phyloP scores from a whole-genome alignment of 75 land plant genomes.

The Ceratopteris richardii region DNA sequence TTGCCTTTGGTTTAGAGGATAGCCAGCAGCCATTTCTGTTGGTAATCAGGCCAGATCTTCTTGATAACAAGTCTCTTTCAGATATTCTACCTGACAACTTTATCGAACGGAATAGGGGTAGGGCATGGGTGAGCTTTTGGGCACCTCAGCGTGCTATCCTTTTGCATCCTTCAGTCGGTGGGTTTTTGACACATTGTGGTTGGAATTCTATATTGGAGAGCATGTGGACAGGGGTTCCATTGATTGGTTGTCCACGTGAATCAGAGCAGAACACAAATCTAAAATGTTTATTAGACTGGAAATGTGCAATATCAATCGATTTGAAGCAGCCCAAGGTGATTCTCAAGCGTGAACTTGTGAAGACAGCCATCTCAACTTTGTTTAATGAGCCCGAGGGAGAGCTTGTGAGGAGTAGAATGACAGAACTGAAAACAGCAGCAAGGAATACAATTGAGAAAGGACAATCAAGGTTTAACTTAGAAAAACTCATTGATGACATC shows the following conservation, averaged over 20 bases:
- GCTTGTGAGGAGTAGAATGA: slow-evolving; percentile 21
- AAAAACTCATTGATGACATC: background rate
- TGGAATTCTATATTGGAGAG: slow-evolving; percentile 26
- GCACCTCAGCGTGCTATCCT: slow-evolving; percentile 21
- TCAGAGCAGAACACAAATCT: slow-evolving; percentile 13
- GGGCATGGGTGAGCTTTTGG: slow-evolving; percentile 16
- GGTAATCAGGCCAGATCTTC: slow-evolving; percentile 34
- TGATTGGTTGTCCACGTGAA: slow-evolving; percentile 17
- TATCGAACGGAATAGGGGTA: slow-evolving; percentile 5
- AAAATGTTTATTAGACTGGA: slow-evolving; percentile 14
- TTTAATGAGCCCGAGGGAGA: slow-evolving; percentile 17
- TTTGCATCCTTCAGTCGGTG: slow-evolving; percentile 16
- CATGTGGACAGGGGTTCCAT: slow-evolving; percentile 18
- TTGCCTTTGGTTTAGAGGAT: slow-evolving; percentile 47
- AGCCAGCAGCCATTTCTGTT: slow-evolving; percentile 44
- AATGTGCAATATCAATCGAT: slow-evolving; percentile 10
- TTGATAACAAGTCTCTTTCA: too few species aligned
- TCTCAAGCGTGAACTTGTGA: slow-evolving; percentile 32
- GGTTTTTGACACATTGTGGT: slow-evolving; percentile 31
- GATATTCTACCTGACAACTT: slow-evolving; percentile 4
- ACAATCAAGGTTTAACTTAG: background rate
- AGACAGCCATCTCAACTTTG: slow-evolving; percentile 21
- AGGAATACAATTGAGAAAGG: slow-evolving; percentile 3
- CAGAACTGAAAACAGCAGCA: slow-evolving; percentile 6
- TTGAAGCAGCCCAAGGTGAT: background rate